Conservation (phyloP, 768 basidiomycete species). For the Dioszegia crocea region DNA sequence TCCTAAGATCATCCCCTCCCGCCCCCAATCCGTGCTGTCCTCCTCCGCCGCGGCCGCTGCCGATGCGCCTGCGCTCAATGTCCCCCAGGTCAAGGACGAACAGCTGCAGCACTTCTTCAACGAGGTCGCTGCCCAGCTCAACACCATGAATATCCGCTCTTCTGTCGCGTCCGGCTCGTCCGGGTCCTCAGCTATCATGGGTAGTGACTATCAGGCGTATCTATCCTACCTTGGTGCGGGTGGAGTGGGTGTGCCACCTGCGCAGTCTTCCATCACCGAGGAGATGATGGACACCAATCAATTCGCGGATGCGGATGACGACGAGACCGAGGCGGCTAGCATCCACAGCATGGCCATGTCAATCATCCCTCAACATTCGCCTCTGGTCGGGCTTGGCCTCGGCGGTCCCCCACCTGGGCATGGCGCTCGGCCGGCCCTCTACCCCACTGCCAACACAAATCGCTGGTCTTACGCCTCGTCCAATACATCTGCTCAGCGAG, state of each 20-base stretch:
- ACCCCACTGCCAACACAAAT: constrained; percentile 27
- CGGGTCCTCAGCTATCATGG: constrained; percentile 26
- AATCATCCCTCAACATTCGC: constrained; percentile 16
- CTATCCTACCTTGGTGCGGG: constrained; percentile 27
- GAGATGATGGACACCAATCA: constrained; percentile 37
- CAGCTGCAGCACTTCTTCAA: constrained; percentile 79
- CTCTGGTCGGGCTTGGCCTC: constrained; percentile 43
- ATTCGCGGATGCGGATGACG: constrained; percentile 52
- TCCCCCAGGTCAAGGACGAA: constrained; percentile 69
- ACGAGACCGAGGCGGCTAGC: constrained; percentile 46
- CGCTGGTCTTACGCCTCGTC: constrained; percentile 47
- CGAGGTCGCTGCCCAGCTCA: constrained; percentile 75
- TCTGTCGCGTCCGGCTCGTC: constrained; percentile 46
- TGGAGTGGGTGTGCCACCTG: constrained; percentile 16
- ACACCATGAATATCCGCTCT: constrained; percentile 63
- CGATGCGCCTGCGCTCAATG: constrained; percentile 54
- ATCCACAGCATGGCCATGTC: constrained; percentile 34
- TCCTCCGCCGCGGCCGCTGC: constrained; percentile 15
- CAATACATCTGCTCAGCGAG: constrained; percentile 17
- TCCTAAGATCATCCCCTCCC: constrained; percentile 20
- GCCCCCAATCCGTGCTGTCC: constrained; percentile 22
- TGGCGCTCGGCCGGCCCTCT: constrained; percentile 32
- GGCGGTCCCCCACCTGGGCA: constrained; percentile 31
- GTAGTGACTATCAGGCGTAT: constrained; percentile 36
- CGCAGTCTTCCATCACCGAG: constrained; percentile 12